Conservation (phyloP, 129 eudicot genomes). For the Rutidosis leptorrhynchoides region DNA sequence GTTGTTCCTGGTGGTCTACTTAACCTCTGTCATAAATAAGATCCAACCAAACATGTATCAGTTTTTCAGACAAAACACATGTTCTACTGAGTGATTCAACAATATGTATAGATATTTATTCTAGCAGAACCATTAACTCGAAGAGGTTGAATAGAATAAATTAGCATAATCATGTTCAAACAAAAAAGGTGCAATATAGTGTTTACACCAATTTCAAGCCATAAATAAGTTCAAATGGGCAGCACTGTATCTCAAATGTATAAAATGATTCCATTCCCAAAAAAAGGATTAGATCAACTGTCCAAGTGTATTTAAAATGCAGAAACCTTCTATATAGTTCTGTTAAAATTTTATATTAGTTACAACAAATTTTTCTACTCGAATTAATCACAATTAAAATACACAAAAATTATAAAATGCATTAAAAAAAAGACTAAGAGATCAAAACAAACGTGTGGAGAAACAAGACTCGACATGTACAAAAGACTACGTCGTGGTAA, state of each 20-base stretch:
- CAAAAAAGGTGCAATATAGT: neutral
- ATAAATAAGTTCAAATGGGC: neutral
- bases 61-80: neutral
- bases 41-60: neutral
- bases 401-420: too few species aligned
- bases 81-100: neutral
- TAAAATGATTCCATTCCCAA: too few species aligned
- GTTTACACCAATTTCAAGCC: neutral
- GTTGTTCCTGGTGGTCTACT: constrained; percentile 79
- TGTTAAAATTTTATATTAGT: too few species aligned
- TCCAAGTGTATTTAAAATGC: too few species aligned
- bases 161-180: neutral
- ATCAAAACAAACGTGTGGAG: too few species aligned
- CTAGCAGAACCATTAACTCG: neutral
- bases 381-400: neutral
- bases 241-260: neutral
- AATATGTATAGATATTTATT: too few species aligned
- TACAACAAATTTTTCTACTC: neutral
- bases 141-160: neutral
- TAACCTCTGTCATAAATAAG: constrained; percentile 52
- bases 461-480: neutral
- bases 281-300: neutral
- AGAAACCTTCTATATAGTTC: too few species aligned
- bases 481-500: too few species aligned
- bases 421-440: too few species aligned